A percentile compares a stretch with the other conserved stretches of the same genome.
Evolutionary conservation across 2,329 filamentous ascomycete species (phyloP).

Genomic region (Phoma sp.): DNA sequence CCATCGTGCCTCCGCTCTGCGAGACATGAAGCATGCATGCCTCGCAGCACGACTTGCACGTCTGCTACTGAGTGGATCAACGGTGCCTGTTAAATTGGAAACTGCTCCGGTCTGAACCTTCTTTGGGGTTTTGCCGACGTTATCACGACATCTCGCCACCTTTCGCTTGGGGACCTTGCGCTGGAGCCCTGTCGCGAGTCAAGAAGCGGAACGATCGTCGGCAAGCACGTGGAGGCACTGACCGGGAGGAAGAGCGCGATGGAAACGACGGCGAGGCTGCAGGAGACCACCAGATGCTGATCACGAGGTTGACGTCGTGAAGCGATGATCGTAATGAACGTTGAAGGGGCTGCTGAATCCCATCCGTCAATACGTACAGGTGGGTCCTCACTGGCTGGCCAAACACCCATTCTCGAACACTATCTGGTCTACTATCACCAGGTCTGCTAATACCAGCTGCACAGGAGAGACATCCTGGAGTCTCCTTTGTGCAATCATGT

Average conservation of each 20-base stretch:
- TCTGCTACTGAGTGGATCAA: conserved; percentile 13
- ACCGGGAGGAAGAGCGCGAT: conserved; percentile 5
- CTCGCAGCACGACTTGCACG: background rate
- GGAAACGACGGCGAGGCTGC: conserved; percentile 5
- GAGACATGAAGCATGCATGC: background rate
- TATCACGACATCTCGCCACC: conserved; percentile 16
- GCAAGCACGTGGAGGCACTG: conserved; percentile 19
- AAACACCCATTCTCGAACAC: background rate
- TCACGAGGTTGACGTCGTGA: conserved; percentile 3
- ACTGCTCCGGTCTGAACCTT: conserved; percentile 14
- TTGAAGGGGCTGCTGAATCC: background rate
- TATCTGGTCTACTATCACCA: background rate
- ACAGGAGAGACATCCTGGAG: background rate
- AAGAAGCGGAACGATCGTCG: conserved; percentile 11
- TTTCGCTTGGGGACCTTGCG: conserved; percentile 11
- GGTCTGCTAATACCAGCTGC: background rate
- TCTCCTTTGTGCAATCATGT: background rate
- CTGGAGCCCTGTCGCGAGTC: conserved; percentile 9
- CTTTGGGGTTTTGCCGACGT: conserved; percentile 11
- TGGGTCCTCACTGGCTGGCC: background rate
- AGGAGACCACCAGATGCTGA: background rate
- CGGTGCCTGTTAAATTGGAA: background rate
- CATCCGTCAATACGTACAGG: background rate
- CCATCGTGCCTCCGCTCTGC: background rate
- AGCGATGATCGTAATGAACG: conserved; percentile 7